Base-by-base conservation (phyloP, 345 rosid species). In the Ailanthus altissimus region DNA sequence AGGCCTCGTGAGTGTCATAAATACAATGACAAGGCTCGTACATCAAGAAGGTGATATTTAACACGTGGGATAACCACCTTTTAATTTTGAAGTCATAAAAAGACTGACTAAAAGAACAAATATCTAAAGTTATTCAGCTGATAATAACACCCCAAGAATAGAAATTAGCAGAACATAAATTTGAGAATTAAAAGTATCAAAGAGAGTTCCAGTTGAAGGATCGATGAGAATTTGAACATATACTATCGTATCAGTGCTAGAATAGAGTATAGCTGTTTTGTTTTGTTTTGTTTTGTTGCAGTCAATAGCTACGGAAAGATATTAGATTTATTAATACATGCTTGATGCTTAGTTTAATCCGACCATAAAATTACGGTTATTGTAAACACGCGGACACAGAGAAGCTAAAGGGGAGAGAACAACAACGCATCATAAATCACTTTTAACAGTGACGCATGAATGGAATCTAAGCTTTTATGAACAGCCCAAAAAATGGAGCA, bases 381-480 rank as follows among this genome's bases (percentile, higher is more conserved):
- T 28, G 26, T 26, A n/a, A n/a, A n/a, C 64, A 28, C 20, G 7
- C 5, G 8, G n/a, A 15, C 12, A 21, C 11, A 54, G 67, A 63
- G 11, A 50, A 45, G 58, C 18, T 1, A 21, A 20, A 21, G 23
- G 26, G 10, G 38, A 5, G 40, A 45, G 54, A 32, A 16, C 0
- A 5, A 26, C 7, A 12, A 2, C 56, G 6, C 57, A 38, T 77
- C 83, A 79, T 32, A 79, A 70, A 79, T 79, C 82, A 68, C 78
- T 64, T 61, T 23, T 72, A 81, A 84, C 72, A 77, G 74, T 64
- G 86, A 83, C 83, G 40, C 18, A 13, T 28, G 26, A 74, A 85
- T 73, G 86, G 90, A 85, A 87, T 85, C 88, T 74, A 61, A 70
- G 80, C 76, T 67, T 47, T 75, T 71, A 50, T 20, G 66, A 54